Evolutionary conservation across 2,329 filamentous ascomycete genomes (phyloP).

Genomic region (Alternaria ethzedia): DNA sequence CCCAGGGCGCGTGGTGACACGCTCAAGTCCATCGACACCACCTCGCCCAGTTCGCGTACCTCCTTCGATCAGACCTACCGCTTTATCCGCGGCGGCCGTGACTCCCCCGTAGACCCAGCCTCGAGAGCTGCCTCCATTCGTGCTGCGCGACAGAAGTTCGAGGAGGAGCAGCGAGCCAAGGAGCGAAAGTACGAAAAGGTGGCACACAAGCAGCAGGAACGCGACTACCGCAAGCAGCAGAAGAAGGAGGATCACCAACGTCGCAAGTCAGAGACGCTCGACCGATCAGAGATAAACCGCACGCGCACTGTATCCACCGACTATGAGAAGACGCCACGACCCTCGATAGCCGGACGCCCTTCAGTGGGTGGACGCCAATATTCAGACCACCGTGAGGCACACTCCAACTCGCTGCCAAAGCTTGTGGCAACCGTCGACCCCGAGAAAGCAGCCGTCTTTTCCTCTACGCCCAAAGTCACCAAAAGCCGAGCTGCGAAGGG

Average conservation of each 20-base stretch:
- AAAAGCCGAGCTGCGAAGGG: slow-evolving; percentile 48
- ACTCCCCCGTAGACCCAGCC: slow-evolving; percentile 57
- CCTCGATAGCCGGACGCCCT: slow-evolving; percentile 41
- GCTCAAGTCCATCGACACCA: slow-evolving; percentile 56
- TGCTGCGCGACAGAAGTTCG: slow-evolving; percentile 63
- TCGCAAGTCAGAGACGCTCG: slow-evolving; percentile 49
- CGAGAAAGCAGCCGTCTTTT: slow-evolving; percentile 35
- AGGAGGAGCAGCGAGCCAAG: slow-evolving; percentile 65
- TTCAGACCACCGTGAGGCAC: slow-evolving; percentile 45
- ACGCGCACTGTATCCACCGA: slow-evolving; percentile 41
- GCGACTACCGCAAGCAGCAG: slow-evolving; percentile 52
- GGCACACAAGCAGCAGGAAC: slow-evolving; percentile 54
- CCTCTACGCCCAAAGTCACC: slow-evolving; percentile 37
- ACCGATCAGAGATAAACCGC: slow-evolving; percentile 36
- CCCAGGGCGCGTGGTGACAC: slow-evolving; percentile 58
- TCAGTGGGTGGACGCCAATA: slow-evolving; percentile 48
- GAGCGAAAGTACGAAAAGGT: slow-evolving; percentile 62
- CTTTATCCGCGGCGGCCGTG: slow-evolving; percentile 57
- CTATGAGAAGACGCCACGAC: slow-evolving; percentile 38
- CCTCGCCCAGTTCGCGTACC: slow-evolving; percentile 60
- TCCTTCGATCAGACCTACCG: slow-evolving; percentile 64
- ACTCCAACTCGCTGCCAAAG: slow-evolving; percentile 45
- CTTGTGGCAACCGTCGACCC: slow-evolving; percentile 35
- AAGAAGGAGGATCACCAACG: slow-evolving; percentile 52
- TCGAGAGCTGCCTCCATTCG: slow-evolving; percentile 63